Evolutionary conservation across 2,329 filamentous ascomycete species (phyloP).

Genomic region (Calonectria pteridis): DNA sequence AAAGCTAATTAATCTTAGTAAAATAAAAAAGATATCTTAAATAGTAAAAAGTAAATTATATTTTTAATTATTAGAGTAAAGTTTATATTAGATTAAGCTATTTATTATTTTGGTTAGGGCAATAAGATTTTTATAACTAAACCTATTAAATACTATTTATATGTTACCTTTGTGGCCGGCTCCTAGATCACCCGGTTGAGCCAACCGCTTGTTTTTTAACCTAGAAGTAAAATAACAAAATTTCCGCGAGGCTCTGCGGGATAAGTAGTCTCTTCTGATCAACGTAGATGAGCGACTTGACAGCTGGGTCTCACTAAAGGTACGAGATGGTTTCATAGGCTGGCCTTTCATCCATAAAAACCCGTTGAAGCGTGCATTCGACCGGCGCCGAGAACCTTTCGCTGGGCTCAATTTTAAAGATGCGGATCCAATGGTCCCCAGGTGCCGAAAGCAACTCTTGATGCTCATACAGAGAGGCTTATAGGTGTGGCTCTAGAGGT

Average conservation of each 20-base stretch:
- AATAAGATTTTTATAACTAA: no score
- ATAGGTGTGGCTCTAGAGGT: not conserved
- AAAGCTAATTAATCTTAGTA: no score
- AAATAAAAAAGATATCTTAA: no score
- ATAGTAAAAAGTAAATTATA: no score
- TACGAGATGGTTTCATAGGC: not conserved
- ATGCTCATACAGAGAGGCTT: not conserved
- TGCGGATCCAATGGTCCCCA: not conserved
- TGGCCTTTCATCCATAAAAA: not conserved
- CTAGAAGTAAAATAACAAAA: no score
- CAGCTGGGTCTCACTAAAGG: not conserved
- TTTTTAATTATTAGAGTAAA: no score
- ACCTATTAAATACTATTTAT: no score
- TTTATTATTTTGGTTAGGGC: no score
- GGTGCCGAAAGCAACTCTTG: not conserved
- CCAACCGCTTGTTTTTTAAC: no score
- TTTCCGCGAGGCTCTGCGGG: not conserved
- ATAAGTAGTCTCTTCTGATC: not conserved
- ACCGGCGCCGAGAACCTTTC: not conserved
- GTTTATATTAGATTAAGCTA: no score
- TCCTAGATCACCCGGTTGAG: no score
- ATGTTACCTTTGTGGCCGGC: no score
- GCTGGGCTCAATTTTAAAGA: not conserved
- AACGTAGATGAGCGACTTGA: not conserved
- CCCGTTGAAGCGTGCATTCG: not conserved